Base-by-base conservation (phyloP, 164 flowering plant species). In the Chloranthus sessilifolius region DNA sequence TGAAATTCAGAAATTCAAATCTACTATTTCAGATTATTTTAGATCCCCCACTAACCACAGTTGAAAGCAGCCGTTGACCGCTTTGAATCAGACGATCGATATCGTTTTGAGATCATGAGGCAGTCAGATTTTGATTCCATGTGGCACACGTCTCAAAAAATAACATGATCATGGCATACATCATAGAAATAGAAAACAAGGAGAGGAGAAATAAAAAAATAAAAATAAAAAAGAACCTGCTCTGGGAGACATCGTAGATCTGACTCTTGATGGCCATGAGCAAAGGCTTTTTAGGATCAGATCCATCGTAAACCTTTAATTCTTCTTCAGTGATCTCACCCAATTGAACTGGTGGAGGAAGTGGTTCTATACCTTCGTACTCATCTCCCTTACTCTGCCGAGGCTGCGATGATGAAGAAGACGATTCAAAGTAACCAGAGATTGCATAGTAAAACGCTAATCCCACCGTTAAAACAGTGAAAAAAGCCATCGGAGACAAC, bases 211-310 rank as follows among this genome's bases (percentile, higher is more conserved):
- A 40, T 20, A 2, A 10, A 10, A 4, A 43, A 31, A 27, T 17
- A 30, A 14, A 7, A 15, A 20, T 15, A 2, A 26, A n/a, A n/a
- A 3, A 31, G 23, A 41, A 70, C 94, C 89, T 82, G 83, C 85
- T 74, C 60, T 73, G 83, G 0, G 99, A 77, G 40, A 92, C 95
- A 63, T 92, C 99, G 60, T 86, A 88, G 85, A 92, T 86, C 95
- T 88, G 97, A 19, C 85, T 86, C 72, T 88, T 92, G 63, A 92
- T 89, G 7, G 99, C 99, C 99, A 88, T 92, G 16, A 92, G 78
- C 64, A 92, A 58, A 11, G 99, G 99, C 65, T 84, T 92, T 40
- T 74, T 75, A 1, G 79, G 62, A 50, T 94, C 96, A 1, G 95
- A 54, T 16, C 99, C 99, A 56, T 89, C 95, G 43, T 86, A 94